These are phyloP conservation scores for Globisporangium alternatum DNA, from an alignment of 352 stramenopile species.

Conservation along the genomic window DNA sequence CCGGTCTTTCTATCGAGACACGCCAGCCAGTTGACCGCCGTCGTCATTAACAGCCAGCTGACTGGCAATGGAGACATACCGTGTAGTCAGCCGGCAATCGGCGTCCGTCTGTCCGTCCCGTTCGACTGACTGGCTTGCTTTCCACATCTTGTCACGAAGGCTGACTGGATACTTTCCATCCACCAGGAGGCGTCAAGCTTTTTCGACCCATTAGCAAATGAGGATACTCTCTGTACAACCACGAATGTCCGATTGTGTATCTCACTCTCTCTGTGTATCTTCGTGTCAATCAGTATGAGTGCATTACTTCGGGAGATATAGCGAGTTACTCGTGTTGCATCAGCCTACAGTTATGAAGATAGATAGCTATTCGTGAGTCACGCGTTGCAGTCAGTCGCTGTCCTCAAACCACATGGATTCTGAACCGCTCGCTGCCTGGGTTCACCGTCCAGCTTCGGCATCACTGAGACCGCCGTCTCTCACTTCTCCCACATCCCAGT, in stretches of 20 bases:
- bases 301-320: neutral
- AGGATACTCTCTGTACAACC: neutral
- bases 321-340: too few relatives aligned
- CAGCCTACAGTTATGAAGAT: too few relatives aligned
- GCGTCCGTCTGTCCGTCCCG: neutral
- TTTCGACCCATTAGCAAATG: neutral
- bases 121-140: constrained; percentile 1
- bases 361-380: too few relatives aligned
- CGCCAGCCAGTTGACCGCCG: too few relatives aligned
- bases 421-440: neutral
- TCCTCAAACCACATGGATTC: neutral
- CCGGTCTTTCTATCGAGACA: too few relatives aligned
- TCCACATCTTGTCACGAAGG: neutral
- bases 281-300: too few relatives aligned
- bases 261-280: too few relatives aligned
- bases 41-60: too few relatives aligned
- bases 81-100: neutral
- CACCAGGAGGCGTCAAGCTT: neutral
- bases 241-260: neutral
- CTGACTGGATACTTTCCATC: neutral
- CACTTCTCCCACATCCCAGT: neutral
- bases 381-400: neutral
- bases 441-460: neutral
- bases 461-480: neutral
- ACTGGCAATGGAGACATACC: too few relatives aligned